Conservation (phyloP, 345 rosid genomes). For the Cardamine occulta region DNA sequence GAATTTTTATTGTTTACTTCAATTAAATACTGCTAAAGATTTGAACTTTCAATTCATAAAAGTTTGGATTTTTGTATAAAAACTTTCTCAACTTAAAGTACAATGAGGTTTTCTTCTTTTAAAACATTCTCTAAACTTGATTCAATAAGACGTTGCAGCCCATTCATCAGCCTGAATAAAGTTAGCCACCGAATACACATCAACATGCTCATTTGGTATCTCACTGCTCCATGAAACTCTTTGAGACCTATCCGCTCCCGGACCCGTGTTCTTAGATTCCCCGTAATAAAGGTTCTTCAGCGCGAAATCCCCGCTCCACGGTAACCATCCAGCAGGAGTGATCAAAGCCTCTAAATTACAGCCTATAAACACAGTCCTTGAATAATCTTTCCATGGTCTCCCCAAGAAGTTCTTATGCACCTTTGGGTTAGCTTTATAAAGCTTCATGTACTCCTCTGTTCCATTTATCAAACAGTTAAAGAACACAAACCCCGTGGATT, state of each 20-base stretch:
- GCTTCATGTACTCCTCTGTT: conserved; percentile 73
- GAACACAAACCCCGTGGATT: conserved; percentile 74
- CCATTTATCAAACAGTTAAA: conserved; percentile 75
- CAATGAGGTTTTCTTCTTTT: conserved; percentile 1
- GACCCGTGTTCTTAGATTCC: conserved; percentile 70
- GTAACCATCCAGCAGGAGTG: conserved; percentile 76
- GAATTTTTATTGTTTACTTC: conserved; percentile 12
- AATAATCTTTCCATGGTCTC: conserved; percentile 96
- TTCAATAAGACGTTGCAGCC: conserved; percentile 54
- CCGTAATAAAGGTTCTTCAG: conserved; percentile 84
- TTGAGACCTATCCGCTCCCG: conserved; percentile 53
- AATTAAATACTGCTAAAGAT: conserved; percentile 1
- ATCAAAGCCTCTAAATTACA: conserved; percentile 66
- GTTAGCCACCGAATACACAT: conserved; percentile 63
- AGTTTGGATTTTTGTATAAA: background rate
- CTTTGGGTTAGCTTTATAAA: conserved; percentile 59
- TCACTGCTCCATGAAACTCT: conserved; percentile 83
- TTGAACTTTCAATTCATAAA: conserved; percentile 15
- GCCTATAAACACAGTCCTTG: conserved; percentile 71
- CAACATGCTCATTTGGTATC: conserved; percentile 60
- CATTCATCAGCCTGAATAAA: conserved; percentile 88
- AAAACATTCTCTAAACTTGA: background rate
- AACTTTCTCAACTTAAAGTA: conserved; percentile 11
- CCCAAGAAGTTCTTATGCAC: conserved; percentile 77
- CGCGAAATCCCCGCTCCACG: conserved; percentile 72